A percentile compares a stretch with the other conserved stretches of the same genome.
phyloP scores from a whole-genome alignment of 805 yeast species.

The Saccharomycopsis schoenii region DNA sequence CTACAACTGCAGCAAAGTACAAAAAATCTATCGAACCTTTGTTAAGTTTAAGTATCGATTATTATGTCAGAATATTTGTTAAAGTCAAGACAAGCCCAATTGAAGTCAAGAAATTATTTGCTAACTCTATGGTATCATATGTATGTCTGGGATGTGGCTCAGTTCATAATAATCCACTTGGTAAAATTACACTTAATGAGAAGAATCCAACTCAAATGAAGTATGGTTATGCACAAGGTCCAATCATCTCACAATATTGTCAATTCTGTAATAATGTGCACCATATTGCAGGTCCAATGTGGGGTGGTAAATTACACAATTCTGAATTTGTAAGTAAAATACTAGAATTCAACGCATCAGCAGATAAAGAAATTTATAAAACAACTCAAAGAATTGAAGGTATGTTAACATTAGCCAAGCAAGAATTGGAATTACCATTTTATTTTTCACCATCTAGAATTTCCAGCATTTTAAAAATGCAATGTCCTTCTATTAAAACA shows the following conservation, averaged over 20 bases:
- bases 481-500: constrained; percentile 69
- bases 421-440: constrained; percentile 64
- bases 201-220: constrained; percentile 27
- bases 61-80: constrained; percentile 80
- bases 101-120: constrained; percentile 68
- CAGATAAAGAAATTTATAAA: constrained; percentile 42
- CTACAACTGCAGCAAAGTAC: constrained; percentile 80
- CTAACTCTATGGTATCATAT: constrained; percentile 67
- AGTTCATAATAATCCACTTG: constrained; percentile 61
- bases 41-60: constrained; percentile 79
- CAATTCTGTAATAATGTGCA: constrained; percentile 54
- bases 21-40: constrained; percentile 83
- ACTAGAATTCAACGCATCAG: constrained; percentile 36
- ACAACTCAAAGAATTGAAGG: constrained; percentile 83
- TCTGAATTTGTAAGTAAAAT: constrained; percentile 54
- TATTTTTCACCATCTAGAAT: constrained; percentile 74
- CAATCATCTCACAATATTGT: constrained; percentile 53
- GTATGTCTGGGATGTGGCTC: constrained; percentile 86
- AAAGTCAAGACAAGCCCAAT: constrained; percentile 70
- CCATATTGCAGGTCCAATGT: constrained; percentile 95
- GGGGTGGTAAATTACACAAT: constrained; percentile 75
- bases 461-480: constrained; percentile 66
- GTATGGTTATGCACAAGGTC: constrained; percentile 58
- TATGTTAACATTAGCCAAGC: constrained; percentile 76
- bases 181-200: constrained; percentile 40